Base-by-base conservation (phyloP, 148 eudicot species). In the Chenopodium quinoa region DNA sequence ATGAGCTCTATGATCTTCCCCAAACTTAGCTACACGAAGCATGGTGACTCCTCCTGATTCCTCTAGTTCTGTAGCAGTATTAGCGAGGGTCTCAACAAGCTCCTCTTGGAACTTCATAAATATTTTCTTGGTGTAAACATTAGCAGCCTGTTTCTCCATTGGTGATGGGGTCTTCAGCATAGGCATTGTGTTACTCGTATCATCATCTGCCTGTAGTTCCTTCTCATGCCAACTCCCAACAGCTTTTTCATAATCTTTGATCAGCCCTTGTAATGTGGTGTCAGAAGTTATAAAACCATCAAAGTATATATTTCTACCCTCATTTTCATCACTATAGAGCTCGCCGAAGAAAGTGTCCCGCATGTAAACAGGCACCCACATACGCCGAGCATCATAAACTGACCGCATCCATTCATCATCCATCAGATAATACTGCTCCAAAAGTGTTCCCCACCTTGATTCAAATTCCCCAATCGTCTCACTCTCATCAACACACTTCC, bases 81-180 rank as follows among this genome's bases (percentile, higher is more conserved):
- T 82, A 32, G 86, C 88, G 19, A 82, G 82, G 32, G 90, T 84
- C 79, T 82, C 90, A 70, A 88, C 87, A 71, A 88, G 83, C 82
- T 86, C 88, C 25, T 86, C 88, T 72, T 86, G 90, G 72, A 88
- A 88, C 85, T 86, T 88, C 48, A 71, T 82, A 63, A 88, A 88
- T 73, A 84, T 66, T 63, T 68, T 82, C 75, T 81, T 65, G 32
- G 90, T 88, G 78, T 82, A 88, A 75, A 84, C 23, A 29, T 66
- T 71, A 72, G 88, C 90, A 46, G 83, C 88, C 79, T 88, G 90
- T 82, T 88, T 88, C 83, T 88, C 90, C 88, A 88, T 84, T 4
- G 90, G 88, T 47, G 90, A 88, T 1, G 90, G 88, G 69, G 88
- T 86, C 85, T 84, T 88, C 79, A 86, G 46, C 62, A 86, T 70